phyloP scores from a whole-genome alignment of 805 yeast species.

The Myxozyma geophila region DNA sequence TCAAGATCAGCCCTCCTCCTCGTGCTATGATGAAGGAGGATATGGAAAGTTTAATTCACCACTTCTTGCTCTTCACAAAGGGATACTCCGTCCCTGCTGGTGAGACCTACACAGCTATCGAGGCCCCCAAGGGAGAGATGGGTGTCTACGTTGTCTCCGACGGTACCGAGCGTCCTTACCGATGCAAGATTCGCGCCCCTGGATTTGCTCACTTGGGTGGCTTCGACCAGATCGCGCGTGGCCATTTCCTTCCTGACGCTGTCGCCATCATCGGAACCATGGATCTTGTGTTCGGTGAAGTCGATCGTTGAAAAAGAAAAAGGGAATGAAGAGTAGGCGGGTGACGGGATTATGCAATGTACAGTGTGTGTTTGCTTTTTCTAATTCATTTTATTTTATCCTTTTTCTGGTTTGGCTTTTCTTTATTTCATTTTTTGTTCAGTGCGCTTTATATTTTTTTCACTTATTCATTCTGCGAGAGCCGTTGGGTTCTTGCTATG shows the following conservation, averaged over 20 bases:
- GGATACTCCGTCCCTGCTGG: slow-evolving; percentile 90
- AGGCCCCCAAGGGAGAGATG: slow-evolving; percentile 94
- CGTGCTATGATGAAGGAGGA: slow-evolving; percentile 83
- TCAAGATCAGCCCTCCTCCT: slow-evolving; percentile 81
- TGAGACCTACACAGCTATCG: slow-evolving; percentile 88
- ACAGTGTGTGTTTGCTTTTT: slow-evolving; percentile 1
- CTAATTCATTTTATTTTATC: too few species aligned
- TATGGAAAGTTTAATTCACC: slow-evolving; percentile 91
- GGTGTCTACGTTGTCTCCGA: slow-evolving; percentile 87
- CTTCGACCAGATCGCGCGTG: slow-evolving; percentile 83
- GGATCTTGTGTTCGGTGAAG: slow-evolving; percentile 95
- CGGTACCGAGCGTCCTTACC: slow-evolving; percentile 87
- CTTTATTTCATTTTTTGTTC: background rate
- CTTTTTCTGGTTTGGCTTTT: slow-evolving; percentile 6
- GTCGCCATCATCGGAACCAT: slow-evolving; percentile 93
- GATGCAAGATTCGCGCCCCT: slow-evolving; percentile 93
- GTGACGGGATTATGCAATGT: background rate
- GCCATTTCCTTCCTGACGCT: slow-evolving; percentile 86
- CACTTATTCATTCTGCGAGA: background rate
- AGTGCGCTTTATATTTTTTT: background rate
- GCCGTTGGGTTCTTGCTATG: background rate
- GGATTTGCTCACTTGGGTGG: slow-evolving; percentile 91
- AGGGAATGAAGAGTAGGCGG: background rate
- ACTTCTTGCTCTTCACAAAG: slow-evolving; percentile 83
- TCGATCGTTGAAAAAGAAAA: slow-evolving; percentile 64